Evolutionary conservation across 257 asterid species (phyloP), one percentile per base, ranked within the genome.

Genomic region (Parsonsia alboflavescens): DNA sequence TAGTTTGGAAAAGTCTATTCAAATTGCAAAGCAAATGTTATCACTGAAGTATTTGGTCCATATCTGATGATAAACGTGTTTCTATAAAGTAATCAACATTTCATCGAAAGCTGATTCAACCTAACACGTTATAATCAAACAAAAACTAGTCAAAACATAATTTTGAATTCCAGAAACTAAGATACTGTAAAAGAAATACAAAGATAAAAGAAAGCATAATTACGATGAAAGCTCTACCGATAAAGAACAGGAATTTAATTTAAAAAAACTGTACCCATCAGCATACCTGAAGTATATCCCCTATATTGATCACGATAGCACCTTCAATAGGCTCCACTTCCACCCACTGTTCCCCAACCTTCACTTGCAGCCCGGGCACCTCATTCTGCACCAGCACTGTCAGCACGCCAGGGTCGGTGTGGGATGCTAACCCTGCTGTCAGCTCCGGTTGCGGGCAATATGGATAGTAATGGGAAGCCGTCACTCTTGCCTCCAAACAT

Each of bases 321-420:
- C 85, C 89, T 2, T 65, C 79, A 9, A 83, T 75, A 5, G 89
- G 89, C 64, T 83, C 80, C 45, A 85, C 84, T 22, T 83, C 75
- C 9, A 77, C 80, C 89, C 89, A 85, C 6, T 83, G 74, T 0
- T 83, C 84, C 22, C 80, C 87, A 36, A 75, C 79, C 73, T 81
- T 80, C 6, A 85, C 87, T 72, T 85, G 87, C 85, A 85, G 81
- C 7, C 87, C 89, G 1, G 72, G 73, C 26, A 85, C 79, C 70
- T 82, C 79, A 69, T 85, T 85, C 74, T 83, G 87, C 57, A 85
- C 79, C 82, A 85, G 42, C 78, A 85, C 78, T 1, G 87, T 83
- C 6, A 85, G 41, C 70, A 85, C 39, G 0, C 85, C 84, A 0
- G 85, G 89, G 61, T 85, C 85, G 0, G 87, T 76, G 17, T 85